These are phyloP conservation scores for Boletellus ananiceps DNA, from an alignment of 768 basidiomycete genomes.

Conservation along the genomic window DNA sequence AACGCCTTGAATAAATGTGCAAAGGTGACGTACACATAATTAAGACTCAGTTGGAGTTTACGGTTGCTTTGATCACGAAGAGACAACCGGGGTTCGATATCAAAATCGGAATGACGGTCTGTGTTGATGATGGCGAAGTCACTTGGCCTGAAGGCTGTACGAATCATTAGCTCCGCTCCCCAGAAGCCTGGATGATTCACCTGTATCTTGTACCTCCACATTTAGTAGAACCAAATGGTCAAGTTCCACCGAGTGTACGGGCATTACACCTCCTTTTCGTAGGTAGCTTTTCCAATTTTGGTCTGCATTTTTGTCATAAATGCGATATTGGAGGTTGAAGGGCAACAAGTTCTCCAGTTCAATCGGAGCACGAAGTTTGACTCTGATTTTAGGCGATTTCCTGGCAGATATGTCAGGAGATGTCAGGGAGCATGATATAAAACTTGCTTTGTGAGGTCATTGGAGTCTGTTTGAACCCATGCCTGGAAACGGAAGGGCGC, in stretches of 20 bases:
- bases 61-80: constrained; percentile 70
- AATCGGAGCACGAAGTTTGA: constrained; percentile 87
- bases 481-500: constrained; percentile 94
- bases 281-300: constrained; percentile 95
- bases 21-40: constrained; percentile 72
- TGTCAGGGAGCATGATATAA: background rate
- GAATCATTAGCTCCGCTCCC: background rate
- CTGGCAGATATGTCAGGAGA: constrained; percentile 36
- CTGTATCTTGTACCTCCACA: constrained; percentile 86
- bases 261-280: constrained; percentile 90
- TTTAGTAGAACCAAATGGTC: constrained; percentile 86
- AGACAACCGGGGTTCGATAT: constrained; percentile 66
- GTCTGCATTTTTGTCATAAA: constrained; percentile 92
- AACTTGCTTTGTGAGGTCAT: constrained; percentile 54
- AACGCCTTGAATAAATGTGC: background rate
- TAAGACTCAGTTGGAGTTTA: constrained; percentile 77
- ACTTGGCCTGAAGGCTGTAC: constrained; percentile 80
- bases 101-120: constrained; percentile 86
- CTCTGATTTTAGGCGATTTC: constrained; percentile 77
- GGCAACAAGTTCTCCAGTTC: constrained; percentile 95
- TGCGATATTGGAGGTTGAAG: constrained; percentile 91
- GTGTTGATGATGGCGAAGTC: constrained; percentile 98
- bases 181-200: constrained; percentile 36
- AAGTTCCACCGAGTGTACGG: constrained; percentile 92
- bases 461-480: constrained; percentile 73